These are phyloP conservation scores for Purshia tridentata DNA, from an alignment of 306 rosid species.

Conservation along the genomic window DNA sequence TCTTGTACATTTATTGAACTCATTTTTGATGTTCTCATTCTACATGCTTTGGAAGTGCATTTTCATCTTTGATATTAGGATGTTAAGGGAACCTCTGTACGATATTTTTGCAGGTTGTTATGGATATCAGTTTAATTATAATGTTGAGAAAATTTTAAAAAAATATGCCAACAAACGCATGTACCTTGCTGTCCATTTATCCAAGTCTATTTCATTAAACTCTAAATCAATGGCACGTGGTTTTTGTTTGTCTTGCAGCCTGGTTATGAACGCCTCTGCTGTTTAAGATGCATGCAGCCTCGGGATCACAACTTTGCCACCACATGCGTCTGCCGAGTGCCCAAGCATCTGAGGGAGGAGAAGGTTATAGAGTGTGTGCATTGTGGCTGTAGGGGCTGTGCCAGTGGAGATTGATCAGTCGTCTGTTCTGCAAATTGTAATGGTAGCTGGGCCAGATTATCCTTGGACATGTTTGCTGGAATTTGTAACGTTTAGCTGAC, in stretches of 20 bases:
- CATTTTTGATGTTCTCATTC: not conserved
- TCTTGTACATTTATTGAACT: not conserved
- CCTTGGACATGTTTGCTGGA: not conserved
- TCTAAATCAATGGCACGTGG: not conserved
- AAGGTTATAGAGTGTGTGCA: slow-evolving; percentile 88
- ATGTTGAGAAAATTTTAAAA: not conserved
- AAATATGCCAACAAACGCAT: not conserved
- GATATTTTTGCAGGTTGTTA: not conserved
- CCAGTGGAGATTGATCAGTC: slow-evolving; percentile 72
- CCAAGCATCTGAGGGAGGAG: slow-evolving; percentile 84
- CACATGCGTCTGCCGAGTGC: slow-evolving; percentile 88
- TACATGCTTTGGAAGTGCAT: not conserved
- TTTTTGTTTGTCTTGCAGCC: slow-evolving; percentile 51
- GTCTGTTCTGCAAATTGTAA: slow-evolving; percentile 6
- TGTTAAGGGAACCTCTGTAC: not conserved
- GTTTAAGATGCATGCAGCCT: slow-evolving; percentile 88
- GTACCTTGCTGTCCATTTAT: not conserved
- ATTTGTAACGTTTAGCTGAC: not conserved
- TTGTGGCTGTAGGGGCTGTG: slow-evolving; percentile 88
- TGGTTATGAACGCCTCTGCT: slow-evolving; percentile 86
- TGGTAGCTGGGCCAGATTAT: not conserved
- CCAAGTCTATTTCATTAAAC: not conserved
- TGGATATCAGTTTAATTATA: not conserved
- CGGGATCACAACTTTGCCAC: slow-evolving; percentile 91
- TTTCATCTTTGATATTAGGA: not conserved